Evolutionary conservation across 2,329 filamentous ascomycete genomes (phyloP).

Genomic region (Fusarium sp.): DNA sequence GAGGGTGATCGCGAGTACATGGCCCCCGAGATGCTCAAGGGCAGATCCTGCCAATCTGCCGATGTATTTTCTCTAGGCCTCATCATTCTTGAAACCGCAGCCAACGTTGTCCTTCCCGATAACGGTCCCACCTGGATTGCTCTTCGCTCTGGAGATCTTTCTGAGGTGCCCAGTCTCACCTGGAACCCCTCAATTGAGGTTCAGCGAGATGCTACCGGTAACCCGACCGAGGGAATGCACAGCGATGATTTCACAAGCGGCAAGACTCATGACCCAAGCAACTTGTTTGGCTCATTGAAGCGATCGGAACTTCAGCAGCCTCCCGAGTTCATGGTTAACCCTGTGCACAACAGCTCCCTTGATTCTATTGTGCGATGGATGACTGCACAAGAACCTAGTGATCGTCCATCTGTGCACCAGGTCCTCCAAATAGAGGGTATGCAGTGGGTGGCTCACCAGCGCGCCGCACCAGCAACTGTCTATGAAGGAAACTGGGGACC

Average conservation of each 20-base stretch:
- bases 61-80: slow-evolving; percentile 95
- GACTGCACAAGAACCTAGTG: slow-evolving; percentile 80
- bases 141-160: slow-evolving; percentile 88
- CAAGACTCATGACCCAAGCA: slow-evolving; percentile 53
- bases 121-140: slow-evolving; percentile 94
- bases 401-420: slow-evolving; percentile 81
- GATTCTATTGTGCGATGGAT: slow-evolving; percentile 90
- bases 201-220: slow-evolving; percentile 77
- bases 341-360: slow-evolving; percentile 78
- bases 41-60: slow-evolving; percentile 88
- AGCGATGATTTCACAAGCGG: slow-evolving; percentile 53
- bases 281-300: slow-evolving; percentile 61
- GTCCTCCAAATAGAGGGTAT: slow-evolving; percentile 81
- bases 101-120: slow-evolving; percentile 92
- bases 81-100: slow-evolving; percentile 94
- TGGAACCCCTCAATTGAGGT: slow-evolving; percentile 80
- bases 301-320: slow-evolving; percentile 70
- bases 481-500: slow-evolving; percentile 98
- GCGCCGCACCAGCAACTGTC: slow-evolving; percentile 90
- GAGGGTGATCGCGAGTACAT: slow-evolving; percentile 98
- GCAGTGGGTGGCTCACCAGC: slow-evolving; percentile 81
- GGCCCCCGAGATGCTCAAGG: slow-evolving; percentile 89
- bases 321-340: slow-evolving; percentile 90
- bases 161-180: slow-evolving; percentile 88
- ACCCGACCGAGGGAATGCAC: slow-evolving; percentile 55